Conservation (phyloP, 257 asterid species). For the Plantago major region DNA sequence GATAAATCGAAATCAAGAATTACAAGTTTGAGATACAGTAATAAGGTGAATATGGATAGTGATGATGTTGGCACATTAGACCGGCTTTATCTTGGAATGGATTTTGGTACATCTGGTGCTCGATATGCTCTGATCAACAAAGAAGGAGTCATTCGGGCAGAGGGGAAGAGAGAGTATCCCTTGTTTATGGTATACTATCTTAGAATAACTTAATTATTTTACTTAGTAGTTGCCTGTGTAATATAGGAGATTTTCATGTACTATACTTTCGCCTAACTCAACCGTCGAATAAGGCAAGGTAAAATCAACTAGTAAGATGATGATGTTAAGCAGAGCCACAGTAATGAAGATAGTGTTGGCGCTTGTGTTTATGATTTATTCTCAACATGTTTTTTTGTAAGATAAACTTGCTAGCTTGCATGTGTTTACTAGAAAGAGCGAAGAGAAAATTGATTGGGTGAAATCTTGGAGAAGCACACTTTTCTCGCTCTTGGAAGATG, state of each 20-base stretch:
- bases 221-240: slow-evolving; percentile 2
- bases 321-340: too few relatives aligned
- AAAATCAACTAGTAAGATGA: too few relatives aligned
- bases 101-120: slow-evolving; percentile 95
- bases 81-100: slow-evolving; percentile 84
- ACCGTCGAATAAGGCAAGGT: too few relatives aligned
- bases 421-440: slow-evolving; percentile 66
- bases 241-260: background rate
- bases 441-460: slow-evolving; percentile 73
- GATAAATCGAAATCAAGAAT: slow-evolving; percentile 25
- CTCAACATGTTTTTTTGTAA: slow-evolving; percentile 1
- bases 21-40: slow-evolving; percentile 19
- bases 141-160: slow-evolving; percentile 47
- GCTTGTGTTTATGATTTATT: background rate
- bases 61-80: slow-evolving; percentile 20
- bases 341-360: too few relatives aligned
- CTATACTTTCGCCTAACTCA: too few relatives aligned
- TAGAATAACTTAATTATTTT: background rate
- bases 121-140: slow-evolving; percentile 64
- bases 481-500: slow-evolving; percentile 67
- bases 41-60: slow-evolving; percentile 23
- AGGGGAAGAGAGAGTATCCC: slow-evolving; percentile 82
- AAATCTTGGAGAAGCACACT: slow-evolving; percentile 75
- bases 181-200: slow-evolving; percentile 39
- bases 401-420: slow-evolving; percentile 34